A percentile compares a stretch with the other conserved stretches of the same genome.
Evolutionary conservation across 208 protist species (phyloP).

Genomic region (Jaenimonas drosophilae): DNA sequence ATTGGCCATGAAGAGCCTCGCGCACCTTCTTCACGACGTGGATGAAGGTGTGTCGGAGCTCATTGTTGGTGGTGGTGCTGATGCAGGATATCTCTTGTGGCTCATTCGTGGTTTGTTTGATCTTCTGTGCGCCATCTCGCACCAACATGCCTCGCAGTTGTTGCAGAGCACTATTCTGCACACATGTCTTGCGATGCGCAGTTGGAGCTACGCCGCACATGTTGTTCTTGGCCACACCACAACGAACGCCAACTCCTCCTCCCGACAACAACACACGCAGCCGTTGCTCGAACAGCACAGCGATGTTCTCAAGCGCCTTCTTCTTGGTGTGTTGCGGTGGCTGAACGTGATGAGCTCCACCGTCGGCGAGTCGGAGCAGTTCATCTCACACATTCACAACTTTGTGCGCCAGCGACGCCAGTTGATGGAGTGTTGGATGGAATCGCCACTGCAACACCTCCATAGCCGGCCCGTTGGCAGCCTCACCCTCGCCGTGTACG

Average conservation of each 20-base stretch:
- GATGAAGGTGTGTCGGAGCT: conserved; percentile 10
- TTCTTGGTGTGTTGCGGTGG: conserved; percentile 50
- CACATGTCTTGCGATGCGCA: conserved; percentile 46
- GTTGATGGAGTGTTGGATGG: conserved; percentile 51
- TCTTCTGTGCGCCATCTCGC: conserved; percentile 16
- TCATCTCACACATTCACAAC: conserved; percentile 34
- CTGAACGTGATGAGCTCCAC: conserved; percentile 49
- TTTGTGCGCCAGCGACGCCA: conserved; percentile 49
- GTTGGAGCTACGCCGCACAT: conserved; percentile 47
- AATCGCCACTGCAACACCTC: conserved; percentile 9
- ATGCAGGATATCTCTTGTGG: conserved; percentile 11
- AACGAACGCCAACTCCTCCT: background rate
- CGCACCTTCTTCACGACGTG: conserved; percentile 30
- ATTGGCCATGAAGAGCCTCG: conserved; percentile 31
- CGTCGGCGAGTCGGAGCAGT: conserved; percentile 30
- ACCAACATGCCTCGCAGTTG: conserved; percentile 40
- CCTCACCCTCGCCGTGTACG: conserved; percentile 34
- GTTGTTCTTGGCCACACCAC: conserved; percentile 35
- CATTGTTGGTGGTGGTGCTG: background rate
- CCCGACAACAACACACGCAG: background rate
- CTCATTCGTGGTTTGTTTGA: conserved; percentile 16
- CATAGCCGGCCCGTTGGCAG: conserved; percentile 15
- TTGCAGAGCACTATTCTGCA: conserved; percentile 37
- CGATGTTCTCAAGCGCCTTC: conserved; percentile 42
- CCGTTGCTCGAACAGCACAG: conserved; percentile 35